Base-by-base conservation (phyloP, 768 basidiomycete species). In the Pleurotus sapidus region DNA sequence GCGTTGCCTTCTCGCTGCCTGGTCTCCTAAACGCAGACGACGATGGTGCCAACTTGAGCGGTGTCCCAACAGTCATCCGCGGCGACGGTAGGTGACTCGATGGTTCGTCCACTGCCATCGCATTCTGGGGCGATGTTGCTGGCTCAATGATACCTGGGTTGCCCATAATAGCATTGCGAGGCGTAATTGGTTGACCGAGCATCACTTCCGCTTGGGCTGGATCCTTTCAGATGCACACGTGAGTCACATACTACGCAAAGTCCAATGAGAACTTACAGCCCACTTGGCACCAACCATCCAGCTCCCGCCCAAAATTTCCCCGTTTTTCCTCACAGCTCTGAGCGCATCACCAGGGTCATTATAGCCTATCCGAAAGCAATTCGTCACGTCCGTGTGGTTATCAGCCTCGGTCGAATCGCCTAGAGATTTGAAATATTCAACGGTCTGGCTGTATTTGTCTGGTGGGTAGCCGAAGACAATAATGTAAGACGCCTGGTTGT, bases 231-330 rank as follows among this genome's bases (percentile, higher is more conserved):
- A 48, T 56, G 25, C 17, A 38, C 37, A 40, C 9, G 25, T 56
- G 4, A 56, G 25, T 15, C 9, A 8, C 9, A 30, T 55, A 24
- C 6, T 1, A 25, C 34, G 25, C 25, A 38, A 40, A 60, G 27
- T 37, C 30, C 18, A 25, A 49, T 12, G 20, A 34, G 48, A 17
- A 83, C 89, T 59, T 67, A 93, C 92, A 24, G 89, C 88, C 87
- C 87, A 91, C 69, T 93, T 93, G 42, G 84, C 85, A 11, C 93
- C 93, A 37, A 95, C 74, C 92, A 95, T 95, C 78, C 84, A 91
- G 48, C 77, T 79, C 3, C 88, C 88, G 9, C 80, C 73, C 18
- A 95, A 66, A 1, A 94, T 72, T 49, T 95, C 92, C 2, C 93
- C 93, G 61, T 88, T 95, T 71, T 89, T 89, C 49, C 90, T 76